Conservation (phyloP, 1,284 basidiomycete genomes). For the Apiotrichum sp. region DNA sequence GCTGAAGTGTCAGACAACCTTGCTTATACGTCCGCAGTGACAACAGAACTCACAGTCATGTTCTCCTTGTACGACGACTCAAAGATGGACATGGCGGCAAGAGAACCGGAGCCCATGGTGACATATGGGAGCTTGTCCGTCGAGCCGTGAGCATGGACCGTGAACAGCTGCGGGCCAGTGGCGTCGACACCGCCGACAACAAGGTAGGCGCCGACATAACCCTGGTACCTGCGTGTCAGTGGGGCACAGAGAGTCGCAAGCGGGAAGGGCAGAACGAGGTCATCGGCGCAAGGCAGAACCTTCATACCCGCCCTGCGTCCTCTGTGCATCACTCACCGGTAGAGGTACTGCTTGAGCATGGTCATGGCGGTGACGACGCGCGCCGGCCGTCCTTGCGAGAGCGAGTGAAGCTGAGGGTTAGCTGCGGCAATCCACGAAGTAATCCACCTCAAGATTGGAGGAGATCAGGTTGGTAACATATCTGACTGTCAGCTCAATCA, state of each 20-base stretch:
- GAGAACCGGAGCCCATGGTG: constrained; percentile 93
- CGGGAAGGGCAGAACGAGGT: background rate
- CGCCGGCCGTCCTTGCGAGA: constrained; percentile 79
- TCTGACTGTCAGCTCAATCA: constrained; percentile 20
- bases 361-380: constrained; percentile 96
- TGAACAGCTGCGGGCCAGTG: constrained; percentile 92
- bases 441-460: constrained; percentile 69
- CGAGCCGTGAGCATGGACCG: constrained; percentile 92
- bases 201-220: constrained; percentile 88
- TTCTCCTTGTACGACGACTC: constrained; percentile 79
- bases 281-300: background rate
- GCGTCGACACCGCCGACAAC: constrained; percentile 95
- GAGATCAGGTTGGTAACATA: constrained; percentile 89
- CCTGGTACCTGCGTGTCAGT: constrained; percentile 67
- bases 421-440: background rate
- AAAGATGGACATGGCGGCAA: constrained; percentile 98
- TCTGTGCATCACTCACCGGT: constrained; percentile 52
- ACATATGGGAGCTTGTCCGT: constrained; percentile 99
- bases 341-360: constrained; percentile 86
- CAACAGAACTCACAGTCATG: constrained; percentile 59
- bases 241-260: background rate
- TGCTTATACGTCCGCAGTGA: too few relatives aligned
- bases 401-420: constrained; percentile 58
- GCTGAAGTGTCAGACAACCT: constrained; percentile 48
- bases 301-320: constrained; percentile 7